Evolutionary conservation across 768 basidiomycete species (phyloP).

Genomic region (Baorangia bicolor): DNA sequence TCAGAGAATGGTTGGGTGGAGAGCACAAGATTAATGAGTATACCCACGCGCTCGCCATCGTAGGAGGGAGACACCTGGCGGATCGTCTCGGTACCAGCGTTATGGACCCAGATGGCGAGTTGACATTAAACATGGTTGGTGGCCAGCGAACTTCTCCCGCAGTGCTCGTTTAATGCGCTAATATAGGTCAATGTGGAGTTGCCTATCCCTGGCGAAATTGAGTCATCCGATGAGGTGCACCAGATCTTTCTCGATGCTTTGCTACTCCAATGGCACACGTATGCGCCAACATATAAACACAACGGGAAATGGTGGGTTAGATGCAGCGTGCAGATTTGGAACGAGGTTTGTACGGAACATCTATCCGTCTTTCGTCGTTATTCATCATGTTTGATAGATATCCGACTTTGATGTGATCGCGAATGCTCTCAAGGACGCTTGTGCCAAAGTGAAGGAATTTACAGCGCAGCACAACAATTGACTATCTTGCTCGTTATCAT

Average conservation of each 20-base stretch:
- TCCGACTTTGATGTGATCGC: slow-evolving; percentile 34
- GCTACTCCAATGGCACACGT: slow-evolving; percentile 23
- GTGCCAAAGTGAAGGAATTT: slow-evolving; percentile 13
- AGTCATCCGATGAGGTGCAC: slow-evolving; percentile 14
- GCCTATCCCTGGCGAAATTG: slow-evolving; percentile 32
- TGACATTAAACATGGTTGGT: slow-evolving; percentile 70
- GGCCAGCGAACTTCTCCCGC: no score
- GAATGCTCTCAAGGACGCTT: slow-evolving; percentile 27
- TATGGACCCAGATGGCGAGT: slow-evolving; percentile 57
- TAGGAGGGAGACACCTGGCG: slow-evolving; percentile 62
- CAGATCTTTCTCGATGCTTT: slow-evolving; percentile 18
- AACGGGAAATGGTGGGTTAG: slow-evolving; percentile 34
- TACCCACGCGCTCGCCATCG: slow-evolving; percentile 64
- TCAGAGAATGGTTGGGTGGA: slow-evolving; percentile 73
- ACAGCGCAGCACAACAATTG: not conserved
- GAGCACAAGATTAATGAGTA: slow-evolving; percentile 71
- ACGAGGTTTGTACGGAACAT: slow-evolving; percentile 24
- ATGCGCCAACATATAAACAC: slow-evolving; percentile 17
- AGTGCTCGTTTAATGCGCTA: not conserved
- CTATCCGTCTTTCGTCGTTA: not conserved
- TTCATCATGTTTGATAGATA: slow-evolving; percentile 16
- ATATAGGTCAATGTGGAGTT: slow-evolving; percentile 42
- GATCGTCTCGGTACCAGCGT: slow-evolving; percentile 59
- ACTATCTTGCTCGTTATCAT: not conserved
- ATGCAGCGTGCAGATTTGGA: slow-evolving; percentile 33